Percentiles rank a stretch among this genome's conserved stretches.
Evolutionary conservation across 148 eudicot species (phyloP).

Genomic region (Silene conica): DNA sequence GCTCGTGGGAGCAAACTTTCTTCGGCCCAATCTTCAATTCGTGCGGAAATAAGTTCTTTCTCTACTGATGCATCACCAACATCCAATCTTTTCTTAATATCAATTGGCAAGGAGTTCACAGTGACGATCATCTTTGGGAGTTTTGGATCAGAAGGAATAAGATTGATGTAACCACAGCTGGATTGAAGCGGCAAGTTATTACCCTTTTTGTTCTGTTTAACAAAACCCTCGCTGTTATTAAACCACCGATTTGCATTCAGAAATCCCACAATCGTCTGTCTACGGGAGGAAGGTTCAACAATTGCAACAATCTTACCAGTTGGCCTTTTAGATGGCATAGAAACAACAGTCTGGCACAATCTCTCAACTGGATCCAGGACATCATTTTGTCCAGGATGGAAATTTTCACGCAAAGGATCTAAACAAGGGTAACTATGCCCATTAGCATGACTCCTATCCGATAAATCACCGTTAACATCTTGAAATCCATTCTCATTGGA

Average conservation of each 20-base stretch:
- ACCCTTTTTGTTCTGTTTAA: slow-evolving; percentile 40
- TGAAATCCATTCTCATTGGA: slow-evolving; percentile 18
- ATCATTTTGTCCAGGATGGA: slow-evolving; percentile 25
- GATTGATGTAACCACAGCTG: slow-evolving; percentile 40
- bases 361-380: slow-evolving; percentile 41
- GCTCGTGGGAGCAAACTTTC: slow-evolving; percentile 62
- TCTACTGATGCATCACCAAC: slow-evolving; percentile 56
- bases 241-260: slow-evolving; percentile 54
- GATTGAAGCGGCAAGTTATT: slow-evolving; percentile 26
- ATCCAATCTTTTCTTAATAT: slow-evolving; percentile 59
- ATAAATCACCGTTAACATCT: slow-evolving; percentile 16
- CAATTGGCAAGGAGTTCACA: slow-evolving; percentile 48
- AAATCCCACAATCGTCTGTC: slow-evolving; percentile 71
- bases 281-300: slow-evolving; percentile 55
- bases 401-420: slow-evolving; percentile 26
- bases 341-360: slow-evolving; percentile 40
- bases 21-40: slow-evolving; percentile 62
- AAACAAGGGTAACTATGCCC: slow-evolving; percentile 24
- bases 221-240: slow-evolving; percentile 31
- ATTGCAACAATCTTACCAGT: slow-evolving; percentile 78
- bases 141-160: slow-evolving; percentile 71
- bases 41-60: slow-evolving; percentile 72
- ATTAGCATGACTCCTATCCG: slow-evolving; percentile 25
- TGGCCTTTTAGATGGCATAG: slow-evolving; percentile 71
- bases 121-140: slow-evolving; percentile 73